These are phyloP conservation scores for Ophiocordyceps sinensis DNA, from an alignment of 2,329 filamentous ascomycete species.

Conservation along the genomic window DNA sequence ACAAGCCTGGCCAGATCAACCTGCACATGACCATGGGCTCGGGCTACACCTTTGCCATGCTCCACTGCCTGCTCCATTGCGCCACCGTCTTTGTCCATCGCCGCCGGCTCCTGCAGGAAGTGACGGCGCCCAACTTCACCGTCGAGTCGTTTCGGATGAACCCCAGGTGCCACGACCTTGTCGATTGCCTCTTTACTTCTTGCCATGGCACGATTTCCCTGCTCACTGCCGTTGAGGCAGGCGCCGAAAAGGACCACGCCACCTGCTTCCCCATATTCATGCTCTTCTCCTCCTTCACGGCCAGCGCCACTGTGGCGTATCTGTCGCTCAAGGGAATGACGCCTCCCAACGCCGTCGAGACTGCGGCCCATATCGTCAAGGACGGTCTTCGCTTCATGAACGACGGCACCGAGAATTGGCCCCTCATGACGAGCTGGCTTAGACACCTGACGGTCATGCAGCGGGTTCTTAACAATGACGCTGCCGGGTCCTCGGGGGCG, in stretches of 20 bases:
- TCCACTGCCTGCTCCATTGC: constrained; percentile 46
- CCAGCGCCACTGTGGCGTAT: constrained; percentile 46
- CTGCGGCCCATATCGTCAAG: constrained; percentile 39
- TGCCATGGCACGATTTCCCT: constrained; percentile 44
- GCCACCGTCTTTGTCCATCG: constrained; percentile 47
- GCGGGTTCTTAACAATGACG: constrained; percentile 42
- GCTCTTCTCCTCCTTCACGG: constrained; percentile 47
- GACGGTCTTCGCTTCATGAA: constrained; percentile 45
- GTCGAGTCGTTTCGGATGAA: constrained; percentile 38
- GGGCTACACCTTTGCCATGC: constrained; percentile 47
- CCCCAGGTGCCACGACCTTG: constrained; percentile 34
- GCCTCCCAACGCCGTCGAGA: constrained; percentile 40
- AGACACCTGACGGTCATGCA: constrained; percentile 47
- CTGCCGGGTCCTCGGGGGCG: constrained; percentile 17
- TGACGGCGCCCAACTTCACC: constrained; percentile 36
- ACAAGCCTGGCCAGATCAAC: constrained; percentile 46
- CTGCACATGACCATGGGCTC: constrained; percentile 51
- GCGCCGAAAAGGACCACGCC: constrained; percentile 41
- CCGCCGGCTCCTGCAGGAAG: constrained; percentile 41
- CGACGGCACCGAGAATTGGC: constrained; percentile 45
- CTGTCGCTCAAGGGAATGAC: constrained; percentile 47
- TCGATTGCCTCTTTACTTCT: constrained; percentile 42
- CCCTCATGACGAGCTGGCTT: constrained; percentile 43
- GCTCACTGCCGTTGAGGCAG: constrained; percentile 38
- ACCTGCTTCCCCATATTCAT: constrained; percentile 50